These are phyloP conservation scores for Sarocladiaceae sp. DNA, from an alignment of 2,329 filamentous ascomycete species.

Conservation along the genomic window DNA sequence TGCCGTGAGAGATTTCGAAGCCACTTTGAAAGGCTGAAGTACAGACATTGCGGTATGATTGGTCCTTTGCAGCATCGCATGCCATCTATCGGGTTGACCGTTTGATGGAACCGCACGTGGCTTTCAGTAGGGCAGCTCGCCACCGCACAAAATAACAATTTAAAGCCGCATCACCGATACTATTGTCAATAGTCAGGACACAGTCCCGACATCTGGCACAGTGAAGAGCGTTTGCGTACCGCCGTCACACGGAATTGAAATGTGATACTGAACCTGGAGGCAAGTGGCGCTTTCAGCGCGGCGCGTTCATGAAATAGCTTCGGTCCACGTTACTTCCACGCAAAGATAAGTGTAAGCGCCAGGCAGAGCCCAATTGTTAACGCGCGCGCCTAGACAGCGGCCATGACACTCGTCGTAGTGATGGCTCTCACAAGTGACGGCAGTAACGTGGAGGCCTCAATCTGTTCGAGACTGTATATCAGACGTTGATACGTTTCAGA, in stretches of 20 bases:
- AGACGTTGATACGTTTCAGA: not conserved
- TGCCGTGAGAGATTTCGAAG: conserved; percentile 16
- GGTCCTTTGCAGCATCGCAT: not conserved
- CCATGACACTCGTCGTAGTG: not conserved
- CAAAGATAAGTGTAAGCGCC: conserved; percentile 2
- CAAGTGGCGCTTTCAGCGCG: not conserved
- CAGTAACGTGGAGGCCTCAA: not conserved
- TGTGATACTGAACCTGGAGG: not conserved
- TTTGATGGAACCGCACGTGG: not conserved
- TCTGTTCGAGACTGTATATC: not conserved
- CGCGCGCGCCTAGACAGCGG: not conserved
- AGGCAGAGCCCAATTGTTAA: not conserved
- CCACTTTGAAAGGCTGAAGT: conserved; percentile 2
- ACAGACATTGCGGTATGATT: no score
- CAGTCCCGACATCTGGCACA: not conserved
- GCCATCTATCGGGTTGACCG: not conserved
- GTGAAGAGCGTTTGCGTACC: not conserved
- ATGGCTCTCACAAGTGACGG: not conserved
- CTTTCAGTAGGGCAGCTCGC: not conserved
- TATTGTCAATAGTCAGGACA: not conserved
- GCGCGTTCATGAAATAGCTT: not conserved
- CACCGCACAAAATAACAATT: no score
- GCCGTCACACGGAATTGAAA: not conserved
- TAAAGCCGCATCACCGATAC: not conserved
- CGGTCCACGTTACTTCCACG: not conserved